phyloP scores from a whole-genome alignment of 2,329 filamentous ascomycete species.

The Cladosporium sp. region DNA sequence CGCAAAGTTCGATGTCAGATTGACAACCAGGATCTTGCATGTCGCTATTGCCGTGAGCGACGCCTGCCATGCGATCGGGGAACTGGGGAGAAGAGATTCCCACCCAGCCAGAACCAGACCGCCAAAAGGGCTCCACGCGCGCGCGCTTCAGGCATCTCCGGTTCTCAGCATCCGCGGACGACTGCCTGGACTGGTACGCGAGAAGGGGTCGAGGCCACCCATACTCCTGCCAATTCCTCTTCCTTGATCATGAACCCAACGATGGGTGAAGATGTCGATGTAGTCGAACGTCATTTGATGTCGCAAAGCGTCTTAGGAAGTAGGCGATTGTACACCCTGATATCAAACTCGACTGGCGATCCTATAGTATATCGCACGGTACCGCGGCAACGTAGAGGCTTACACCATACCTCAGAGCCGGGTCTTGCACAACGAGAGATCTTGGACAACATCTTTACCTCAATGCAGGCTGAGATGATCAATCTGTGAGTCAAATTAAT shows the following conservation, averaged over 20 bases:
- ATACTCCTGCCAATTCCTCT: background rate
- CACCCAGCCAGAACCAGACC: background rate
- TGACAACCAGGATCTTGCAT: background rate
- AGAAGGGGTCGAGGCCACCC: too few relatives aligned
- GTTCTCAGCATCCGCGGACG: too few relatives aligned
- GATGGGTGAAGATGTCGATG: slow-evolving; percentile 39
- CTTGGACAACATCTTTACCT: slow-evolving; percentile 38
- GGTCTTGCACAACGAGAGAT: slow-evolving; percentile 38
- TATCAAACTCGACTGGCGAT: slow-evolving; percentile 42
- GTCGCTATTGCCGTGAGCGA: slow-evolving; percentile 9
- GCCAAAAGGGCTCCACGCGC: too few relatives aligned
- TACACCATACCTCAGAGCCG: slow-evolving; percentile 20
- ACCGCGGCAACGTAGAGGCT: slow-evolving; percentile 46
- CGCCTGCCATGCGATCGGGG: too few relatives aligned
- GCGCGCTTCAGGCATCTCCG: too few relatives aligned
- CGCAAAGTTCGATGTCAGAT: slow-evolving; percentile 7
- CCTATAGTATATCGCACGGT: slow-evolving; percentile 44
- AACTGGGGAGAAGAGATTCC: background rate
- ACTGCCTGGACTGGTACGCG: background rate
- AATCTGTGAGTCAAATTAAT: slow-evolving; percentile 27
- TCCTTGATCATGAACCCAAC: slow-evolving; percentile 35
- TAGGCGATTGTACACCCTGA: slow-evolving; percentile 45
- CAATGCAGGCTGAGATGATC: slow-evolving; percentile 36
- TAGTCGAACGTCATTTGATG: slow-evolving; percentile 37
- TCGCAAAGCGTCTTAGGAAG: slow-evolving; percentile 26